A percentile compares a stretch with the other conserved stretches of the same genome.
phyloP scores from a whole-genome alignment of 2,329 filamentous ascomycete genomes.

The Aspergillus arachidicola region DNA sequence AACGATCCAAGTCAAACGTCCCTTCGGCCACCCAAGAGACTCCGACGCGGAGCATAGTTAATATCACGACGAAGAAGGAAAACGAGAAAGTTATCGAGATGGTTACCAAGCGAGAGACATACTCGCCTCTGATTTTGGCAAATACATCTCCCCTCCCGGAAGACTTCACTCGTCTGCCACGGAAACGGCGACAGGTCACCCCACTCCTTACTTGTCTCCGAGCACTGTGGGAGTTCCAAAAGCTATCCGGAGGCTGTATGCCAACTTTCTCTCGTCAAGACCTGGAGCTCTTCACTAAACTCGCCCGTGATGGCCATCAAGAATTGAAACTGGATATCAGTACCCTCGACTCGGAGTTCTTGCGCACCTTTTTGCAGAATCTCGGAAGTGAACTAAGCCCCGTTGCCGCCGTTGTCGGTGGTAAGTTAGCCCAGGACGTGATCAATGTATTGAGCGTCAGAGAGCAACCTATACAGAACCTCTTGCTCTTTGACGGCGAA shows the following conservation, averaged over 20 bases:
- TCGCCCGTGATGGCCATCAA: slow-evolving; percentile 77
- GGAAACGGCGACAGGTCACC: slow-evolving; percentile 72
- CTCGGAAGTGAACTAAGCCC: slow-evolving; percentile 82
- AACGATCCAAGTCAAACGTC: slow-evolving; percentile 80
- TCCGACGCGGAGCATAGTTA: slow-evolving; percentile 73
- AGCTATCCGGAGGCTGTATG: slow-evolving; percentile 55
- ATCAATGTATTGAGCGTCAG: slow-evolving; percentile 92
- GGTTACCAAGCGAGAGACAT: slow-evolving; percentile 88
- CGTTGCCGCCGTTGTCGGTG: slow-evolving; percentile 85
- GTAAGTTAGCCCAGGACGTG: slow-evolving; percentile 89
- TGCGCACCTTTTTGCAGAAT: slow-evolving; percentile 85
- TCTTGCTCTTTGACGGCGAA: slow-evolving; percentile 88
- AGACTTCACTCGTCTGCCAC: slow-evolving; percentile 68
- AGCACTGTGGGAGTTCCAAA: slow-evolving; percentile 86
- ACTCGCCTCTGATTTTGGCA: slow-evolving; percentile 84
- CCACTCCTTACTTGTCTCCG: slow-evolving; percentile 83
- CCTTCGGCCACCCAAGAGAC: slow-evolving; percentile 68
- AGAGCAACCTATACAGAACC: slow-evolving; percentile 95
- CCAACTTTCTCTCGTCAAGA: slow-evolving; percentile 64
- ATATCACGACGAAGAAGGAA: slow-evolving; percentile 69
- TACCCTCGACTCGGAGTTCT: slow-evolving; percentile 69
- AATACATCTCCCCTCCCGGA: slow-evolving; percentile 76
- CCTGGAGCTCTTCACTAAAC: slow-evolving; percentile 72
- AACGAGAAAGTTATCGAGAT: slow-evolving; percentile 77
- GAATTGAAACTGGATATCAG: slow-evolving; percentile 70